A percentile compares a stretch with the other conserved stretches of the same genome.
Conservation (phyloP, 108 stramenopile genomes). For the Poteriospumella lacustris region DNA sequence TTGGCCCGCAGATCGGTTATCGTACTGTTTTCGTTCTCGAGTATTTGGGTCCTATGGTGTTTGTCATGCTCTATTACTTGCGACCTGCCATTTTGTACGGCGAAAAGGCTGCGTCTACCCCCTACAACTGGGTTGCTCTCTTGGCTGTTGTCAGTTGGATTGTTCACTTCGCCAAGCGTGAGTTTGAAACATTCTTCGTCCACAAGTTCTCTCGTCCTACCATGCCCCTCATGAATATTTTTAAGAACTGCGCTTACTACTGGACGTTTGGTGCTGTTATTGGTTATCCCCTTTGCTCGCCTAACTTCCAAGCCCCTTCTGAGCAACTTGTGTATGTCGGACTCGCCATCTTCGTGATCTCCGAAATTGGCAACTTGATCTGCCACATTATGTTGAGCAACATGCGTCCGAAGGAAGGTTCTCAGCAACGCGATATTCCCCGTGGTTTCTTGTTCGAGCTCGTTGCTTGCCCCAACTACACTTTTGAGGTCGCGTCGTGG, state of each 20-base stretch:
- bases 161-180: slow-evolving; percentile 34
- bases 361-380: slow-evolving; percentile 26
- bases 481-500: slow-evolving; percentile 38
- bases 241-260: slow-evolving; percentile 42
- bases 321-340: neutral
- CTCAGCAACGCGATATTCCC: neutral
- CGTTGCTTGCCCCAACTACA: slow-evolving; percentile 42
- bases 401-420: slow-evolving; percentile 12
- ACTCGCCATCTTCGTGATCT: slow-evolving; percentile 5
- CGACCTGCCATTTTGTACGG: slow-evolving; percentile 28
- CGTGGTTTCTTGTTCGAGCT: slow-evolving; percentile 30
- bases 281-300: slow-evolving; percentile 28
- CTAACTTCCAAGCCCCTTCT: neutral
- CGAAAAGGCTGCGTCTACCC: neutral
- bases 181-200: slow-evolving; percentile 37
- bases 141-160: neutral
- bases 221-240: slow-evolving; percentile 38
- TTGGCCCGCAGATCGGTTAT: slow-evolving; percentile 32
- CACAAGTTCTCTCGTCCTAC: slow-evolving; percentile 36
- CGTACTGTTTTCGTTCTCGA: slow-evolving; percentile 33
- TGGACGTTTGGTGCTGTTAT: slow-evolving; percentile 18
- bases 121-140: neutral
- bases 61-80: slow-evolving; percentile 25
- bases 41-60: slow-evolving; percentile 33
- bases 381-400: slow-evolving; percentile 29